phyloP scores from a whole-genome alignment of 176 grass and related monocot species.

The Dactylis glomerata region DNA sequence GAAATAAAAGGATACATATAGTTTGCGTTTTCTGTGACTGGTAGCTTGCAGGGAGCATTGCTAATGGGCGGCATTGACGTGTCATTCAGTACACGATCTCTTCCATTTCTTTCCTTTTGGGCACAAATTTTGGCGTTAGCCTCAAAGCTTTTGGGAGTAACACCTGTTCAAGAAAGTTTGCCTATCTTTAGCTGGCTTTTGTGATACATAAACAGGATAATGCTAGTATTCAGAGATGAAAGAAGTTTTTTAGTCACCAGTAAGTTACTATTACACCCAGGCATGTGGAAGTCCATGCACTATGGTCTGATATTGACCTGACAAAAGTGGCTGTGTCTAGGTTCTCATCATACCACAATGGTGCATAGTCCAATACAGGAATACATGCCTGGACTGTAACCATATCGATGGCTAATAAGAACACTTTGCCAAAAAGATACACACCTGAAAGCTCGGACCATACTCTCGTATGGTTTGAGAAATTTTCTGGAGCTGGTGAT shows the following conservation, averaged over 20 bases:
- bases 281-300: conserved; percentile 12
- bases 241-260: conserved; percentile 15
- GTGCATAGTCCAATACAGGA: neutral
- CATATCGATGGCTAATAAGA: conserved; percentile 9
- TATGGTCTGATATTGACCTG: conserved; percentile 19
- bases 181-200: conserved; percentile 31
- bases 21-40: conserved; percentile 32
- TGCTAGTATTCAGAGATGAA: conserved; percentile 9
- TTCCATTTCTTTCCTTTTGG: conserved; percentile 57
- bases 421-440: conserved; percentile 32
- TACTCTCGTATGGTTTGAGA: conserved; percentile 82
- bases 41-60: conserved; percentile 49
- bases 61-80: conserved; percentile 36
- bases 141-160: conserved; percentile 63
- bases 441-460: conserved; percentile 94
- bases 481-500: conserved; percentile 46
- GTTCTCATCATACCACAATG: conserved; percentile 33
- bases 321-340: neutral
- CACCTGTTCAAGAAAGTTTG: conserved; percentile 54
- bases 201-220: conserved; percentile 28
- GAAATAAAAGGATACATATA: conserved; percentile 71
- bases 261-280: conserved; percentile 24
- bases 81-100: conserved; percentile 30
- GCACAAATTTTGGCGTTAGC: conserved; percentile 38
- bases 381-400: conserved; percentile 17